Base-by-base conservation (phyloP, 371 early-diverging fungal species). In the Umbelopsis sp. region DNA sequence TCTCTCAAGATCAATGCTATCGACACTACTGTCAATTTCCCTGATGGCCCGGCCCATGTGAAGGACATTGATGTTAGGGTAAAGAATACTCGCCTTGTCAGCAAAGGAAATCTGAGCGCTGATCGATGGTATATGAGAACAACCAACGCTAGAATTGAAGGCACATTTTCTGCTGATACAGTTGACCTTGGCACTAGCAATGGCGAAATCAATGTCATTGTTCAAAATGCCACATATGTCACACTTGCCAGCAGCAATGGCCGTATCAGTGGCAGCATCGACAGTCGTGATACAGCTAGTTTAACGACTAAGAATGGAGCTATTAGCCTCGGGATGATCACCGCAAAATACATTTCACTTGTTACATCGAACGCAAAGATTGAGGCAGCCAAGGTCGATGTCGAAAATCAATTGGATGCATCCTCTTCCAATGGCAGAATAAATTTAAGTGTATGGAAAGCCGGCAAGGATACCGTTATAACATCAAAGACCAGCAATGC, bases 401-500 rank as follows among this genome's bases (percentile, higher is more conserved):
- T 57, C n/a, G 18, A 11, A 5, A 0, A 29, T 18, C 57, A 29
- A 57, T 57, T 57, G 12, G 29, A 57, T 6, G 57, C 16, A 18
- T 4, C 57, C 3, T 16, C 57, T 5, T 32, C 18, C 57, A 57
- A 57, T n/a, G 29, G 16, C 4, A 18, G 16, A 16, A 12, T 57
- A 18, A 29, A 57, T 16, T 14, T 57, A 11, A 29, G 12, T 18
- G 6, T 57, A 7, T 12, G 10, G 32, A 12, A 35, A 35, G 35
- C 35, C 29, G 57, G 35, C 14, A 32, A 57, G 18, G 18, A 35
- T 35, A 37, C 57, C n/a, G 35, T 29, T 11, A 35, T 57, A 29
- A 29, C 29, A 57, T 25, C 57, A 11, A 57, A 57, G 35, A 57
- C 57, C 57, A 57, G 35, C 57, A 57, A 57, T 35, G 57, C 35